Evolutionary conservation across 2,329 filamentous ascomycete species (phyloP).

Genomic region (Apiospora hydei): DNA sequence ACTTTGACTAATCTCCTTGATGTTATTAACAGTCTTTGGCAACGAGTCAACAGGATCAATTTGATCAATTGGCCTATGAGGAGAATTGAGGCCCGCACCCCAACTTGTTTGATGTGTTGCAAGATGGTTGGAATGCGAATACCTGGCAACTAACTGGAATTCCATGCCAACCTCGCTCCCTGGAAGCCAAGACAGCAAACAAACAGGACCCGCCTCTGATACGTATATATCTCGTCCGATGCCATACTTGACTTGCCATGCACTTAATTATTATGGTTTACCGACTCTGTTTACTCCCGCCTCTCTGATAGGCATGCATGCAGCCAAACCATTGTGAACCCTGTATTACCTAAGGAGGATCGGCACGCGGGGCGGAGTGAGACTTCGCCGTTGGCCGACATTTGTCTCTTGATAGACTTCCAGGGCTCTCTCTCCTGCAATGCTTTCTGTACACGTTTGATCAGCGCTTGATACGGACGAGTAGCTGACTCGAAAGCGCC

Average conservation of each 20-base stretch:
- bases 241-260: not conserved
- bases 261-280: not conserved
- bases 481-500: not conserved
- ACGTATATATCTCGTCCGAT: not conserved
- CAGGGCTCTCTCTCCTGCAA: not conserved
- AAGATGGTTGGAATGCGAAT: conserved; percentile 2
- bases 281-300: not conserved
- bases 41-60: not conserved
- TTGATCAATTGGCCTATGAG: not conserved
- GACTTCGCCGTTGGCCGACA: conserved; percentile 10
- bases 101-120: not conserved
- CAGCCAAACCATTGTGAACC: not conserved
- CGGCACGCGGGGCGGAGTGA: not conserved
- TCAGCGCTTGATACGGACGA: not conserved
- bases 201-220: not conserved
- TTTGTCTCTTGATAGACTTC: conserved; percentile 10
- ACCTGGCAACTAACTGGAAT: not conserved
- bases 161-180: not conserved
- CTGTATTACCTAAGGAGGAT: conserved; percentile 14
- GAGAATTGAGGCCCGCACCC: not conserved
- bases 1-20: not conserved
- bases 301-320: conserved; percentile 1
- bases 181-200: not conserved
- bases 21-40: not conserved
- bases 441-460: not conserved